Evolutionary conservation across 2,329 filamentous ascomycete genomes (phyloP), one percentile per base, ranked within the genome.

Genomic region (Rutstroemia sp.): DNA sequence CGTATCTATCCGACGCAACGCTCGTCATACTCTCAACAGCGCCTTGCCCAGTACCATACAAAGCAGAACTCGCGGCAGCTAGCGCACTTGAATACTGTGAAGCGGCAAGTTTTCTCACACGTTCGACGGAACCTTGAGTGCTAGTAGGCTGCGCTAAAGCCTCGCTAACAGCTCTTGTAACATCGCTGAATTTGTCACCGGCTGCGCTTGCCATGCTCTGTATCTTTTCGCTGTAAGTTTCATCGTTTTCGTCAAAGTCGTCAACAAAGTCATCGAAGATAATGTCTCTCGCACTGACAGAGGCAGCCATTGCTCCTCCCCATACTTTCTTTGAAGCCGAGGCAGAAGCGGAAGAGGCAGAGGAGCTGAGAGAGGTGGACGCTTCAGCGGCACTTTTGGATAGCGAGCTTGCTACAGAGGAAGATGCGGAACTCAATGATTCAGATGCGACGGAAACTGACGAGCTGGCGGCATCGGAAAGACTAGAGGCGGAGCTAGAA

Each of bases 61-160:
- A 65, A 5, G 75, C 77, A 53, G 72, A 76, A 52, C 79, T 83
- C 0, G 81, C 82, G 46, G 81, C 81, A 38, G 74, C 72, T 27
- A 83, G 65, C 17, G 81, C 82, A 58, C 74, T 78, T 16, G 76
- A 74, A 60, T 83, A 83, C 60, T 82, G 77, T 51, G 80, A 79
- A 48, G 73, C 76, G 34, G 79, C 80, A 34, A 82, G 63, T 48
- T 78, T 81, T 2, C 75, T 78, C 7, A 76, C 72, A 39, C 54
- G 54, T 58, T 78, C 77, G 4, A 75, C 73, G 21, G 68, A 70
- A 5, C 76, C 76, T 61, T 77, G 51, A 68, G 59, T 64, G 12
- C 47, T 74, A 1, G 74, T 69, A 14, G 74, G 69, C 44, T 74
- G 72, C 27, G 78, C 65, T 9, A 80, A 67, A 25, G 79, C 81